These are phyloP conservation scores for Mycena floridula DNA, from an alignment of 768 basidiomycete species.

Conservation along the genomic window DNA sequence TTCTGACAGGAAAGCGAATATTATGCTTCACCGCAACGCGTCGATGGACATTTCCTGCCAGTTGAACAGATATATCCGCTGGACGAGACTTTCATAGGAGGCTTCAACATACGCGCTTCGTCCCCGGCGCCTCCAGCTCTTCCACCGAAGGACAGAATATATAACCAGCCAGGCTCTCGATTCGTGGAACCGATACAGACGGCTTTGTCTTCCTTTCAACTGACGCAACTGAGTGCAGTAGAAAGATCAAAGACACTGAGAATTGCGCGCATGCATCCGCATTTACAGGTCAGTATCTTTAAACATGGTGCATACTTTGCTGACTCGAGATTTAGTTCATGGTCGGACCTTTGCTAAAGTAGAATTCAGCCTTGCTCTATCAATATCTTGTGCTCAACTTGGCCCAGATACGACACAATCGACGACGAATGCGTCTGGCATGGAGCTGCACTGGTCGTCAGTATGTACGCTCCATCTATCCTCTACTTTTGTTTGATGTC, in stretches of 20 bases:
- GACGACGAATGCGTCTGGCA: constrained; percentile 76
- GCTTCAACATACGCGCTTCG: constrained; percentile 26
- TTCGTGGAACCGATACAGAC: constrained; percentile 15
- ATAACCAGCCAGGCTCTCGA: constrained; percentile 13
- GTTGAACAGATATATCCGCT: constrained; percentile 56
- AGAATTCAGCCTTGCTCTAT: constrained; percentile 2
- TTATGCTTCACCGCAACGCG: constrained; percentile 24
- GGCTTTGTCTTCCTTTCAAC: constrained; percentile 28
- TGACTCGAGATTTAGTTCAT: constrained; percentile 48
- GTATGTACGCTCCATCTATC: constrained; percentile 38
- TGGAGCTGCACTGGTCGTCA: constrained; percentile 85
- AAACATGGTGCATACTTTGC: constrained; percentile 1
- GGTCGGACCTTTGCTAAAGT: constrained; percentile 81
- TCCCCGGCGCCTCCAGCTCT: constrained; percentile 40
- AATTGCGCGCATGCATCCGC: constrained; percentile 68
- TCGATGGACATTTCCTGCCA: constrained; percentile 47
- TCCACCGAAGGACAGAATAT: constrained; percentile 41
- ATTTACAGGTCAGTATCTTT: constrained; percentile 49
- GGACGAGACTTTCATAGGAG: constrained; percentile 57
- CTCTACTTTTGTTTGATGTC: not conserved
- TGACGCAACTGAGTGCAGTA: constrained; percentile 50
- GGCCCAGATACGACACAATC: constrained; percentile 75
- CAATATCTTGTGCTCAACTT: not conserved
- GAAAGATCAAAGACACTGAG: constrained; percentile 58
- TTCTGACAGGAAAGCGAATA: constrained; percentile 22